Evolutionary conservation across 129 eudicot genomes (phyloP).

Genomic region (Flaveria robusta): DNA sequence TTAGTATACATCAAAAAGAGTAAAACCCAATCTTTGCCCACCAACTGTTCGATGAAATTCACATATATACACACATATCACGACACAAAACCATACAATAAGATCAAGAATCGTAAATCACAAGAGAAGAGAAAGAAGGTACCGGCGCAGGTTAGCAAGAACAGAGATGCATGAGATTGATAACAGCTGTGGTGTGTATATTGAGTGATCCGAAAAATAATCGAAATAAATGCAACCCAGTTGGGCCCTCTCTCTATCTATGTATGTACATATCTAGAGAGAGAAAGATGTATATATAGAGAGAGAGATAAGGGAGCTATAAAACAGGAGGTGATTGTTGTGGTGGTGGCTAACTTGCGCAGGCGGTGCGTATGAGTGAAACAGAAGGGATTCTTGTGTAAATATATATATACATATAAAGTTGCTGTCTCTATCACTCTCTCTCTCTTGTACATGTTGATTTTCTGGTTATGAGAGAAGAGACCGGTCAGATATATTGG

Average conservation of each 20-base stretch:
- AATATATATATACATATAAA: slow-evolving; percentile 28
- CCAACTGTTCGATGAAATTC: slow-evolving; percentile 13
- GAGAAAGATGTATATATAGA: background rate
- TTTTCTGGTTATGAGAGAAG: slow-evolving; percentile 35
- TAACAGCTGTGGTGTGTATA: slow-evolving; percentile 24
- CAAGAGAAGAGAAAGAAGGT: background rate
- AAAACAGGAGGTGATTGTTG: slow-evolving; percentile 27
- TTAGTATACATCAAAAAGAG: slow-evolving; percentile 5
- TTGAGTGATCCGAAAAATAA: slow-evolving; percentile 42
- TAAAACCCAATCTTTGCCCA: slow-evolving; percentile 15
- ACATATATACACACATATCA: background rate
- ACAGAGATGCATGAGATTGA: slow-evolving; percentile 32
- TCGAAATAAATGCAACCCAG: slow-evolving; percentile 39
- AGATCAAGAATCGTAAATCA: background rate
- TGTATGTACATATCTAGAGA: slow-evolving; percentile 1
- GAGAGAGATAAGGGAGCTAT: slow-evolving; percentile 18
- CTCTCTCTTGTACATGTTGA: slow-evolving; percentile 20
- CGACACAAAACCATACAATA: background rate
- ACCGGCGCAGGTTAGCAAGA: slow-evolving; percentile 45
- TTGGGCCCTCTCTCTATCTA: slow-evolving; percentile 28
- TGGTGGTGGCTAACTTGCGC: slow-evolving; percentile 43
- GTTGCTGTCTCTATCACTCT: slow-evolving; percentile 24
- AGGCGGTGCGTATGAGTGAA: slow-evolving; percentile 41
- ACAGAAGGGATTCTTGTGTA: slow-evolving; percentile 37
- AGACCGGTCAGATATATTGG: slow-evolving; percentile 36